Base-by-base conservation (phyloP, 2,329 filamentous ascomycete species). In the Stylonectria norvegica region DNA sequence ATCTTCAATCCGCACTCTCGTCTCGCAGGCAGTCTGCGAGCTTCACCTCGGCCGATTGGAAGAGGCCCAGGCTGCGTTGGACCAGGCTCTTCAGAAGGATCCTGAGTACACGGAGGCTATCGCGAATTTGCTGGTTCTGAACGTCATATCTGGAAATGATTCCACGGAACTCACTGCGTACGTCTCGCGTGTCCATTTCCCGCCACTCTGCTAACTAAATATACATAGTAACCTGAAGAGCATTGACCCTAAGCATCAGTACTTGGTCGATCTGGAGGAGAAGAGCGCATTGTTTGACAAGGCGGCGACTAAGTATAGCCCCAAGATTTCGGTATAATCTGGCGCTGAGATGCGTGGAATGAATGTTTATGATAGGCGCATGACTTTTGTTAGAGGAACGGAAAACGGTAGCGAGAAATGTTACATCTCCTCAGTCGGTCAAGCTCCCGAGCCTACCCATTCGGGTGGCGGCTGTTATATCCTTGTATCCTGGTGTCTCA, bases 21-120 rank as follows among this genome's bases (percentile, higher is more conserved):
- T 95, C 45, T 84, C 88, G 15, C 93, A 97, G 69, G 91, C 90
- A 18, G 81, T 97, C 18, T 85, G 88, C 17, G 91, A 98, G 66
- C 71, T 97, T 38, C 93, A 97, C 61, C 81, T 97, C 19, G 90
- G 89, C 36, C 81, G 93, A 34, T 69, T 86, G 28, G 89, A 93
- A 47, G 93, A 97, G 72, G 89, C 91, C 1, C 87, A 96, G 67
- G 79, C 84, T 14, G 91, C 90, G 4, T 68, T 97, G 49, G 80
- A 91, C 50, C 81, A 91, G 65, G 90, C 89, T 1, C 54, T 93
- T 38, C 75, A 83, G 59, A 83, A 88, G 63, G 82, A 91, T 45
- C 78, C 84, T 2, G 71, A 78, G 40, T 80, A 86, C 45, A 73
- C 79, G 5, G 83, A 90, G 47, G 83, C 86, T 15, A 80, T 96